These are phyloP conservation scores for Sarcocystis neurona DNA, from an alignment of 169 alveolate species.

Conservation along the genomic window DNA sequence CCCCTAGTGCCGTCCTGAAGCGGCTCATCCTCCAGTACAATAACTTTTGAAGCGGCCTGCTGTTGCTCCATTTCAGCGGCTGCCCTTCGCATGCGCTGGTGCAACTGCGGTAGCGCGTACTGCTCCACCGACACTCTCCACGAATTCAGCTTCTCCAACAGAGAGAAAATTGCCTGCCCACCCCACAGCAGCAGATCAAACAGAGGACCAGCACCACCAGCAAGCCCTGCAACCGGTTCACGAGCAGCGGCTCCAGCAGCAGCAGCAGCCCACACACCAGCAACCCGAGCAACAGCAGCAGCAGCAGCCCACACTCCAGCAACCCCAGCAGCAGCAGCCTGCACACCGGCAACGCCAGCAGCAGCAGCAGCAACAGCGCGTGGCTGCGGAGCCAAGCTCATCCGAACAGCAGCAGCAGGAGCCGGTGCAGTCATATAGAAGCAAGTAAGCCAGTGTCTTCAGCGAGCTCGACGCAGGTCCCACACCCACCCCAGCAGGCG, in stretches of 20 bases:
- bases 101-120: conserved; percentile 39
- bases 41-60: too few species aligned
- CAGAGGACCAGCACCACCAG: neutral
- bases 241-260: neutral
- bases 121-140: conserved; percentile 38
- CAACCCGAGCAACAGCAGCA: neutral
- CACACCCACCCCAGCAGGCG: too few species aligned
- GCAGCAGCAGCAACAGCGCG: too few species aligned
- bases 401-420: too few species aligned
- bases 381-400: too few species aligned
- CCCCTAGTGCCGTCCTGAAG: too few species aligned
- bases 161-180: conserved; percentile 27
- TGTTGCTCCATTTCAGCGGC: neutral
- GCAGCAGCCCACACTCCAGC: conserved; percentile 16
- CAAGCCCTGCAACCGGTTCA: neutral
- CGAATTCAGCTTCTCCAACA: conserved; percentile 30
- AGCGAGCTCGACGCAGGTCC: too few species aligned
- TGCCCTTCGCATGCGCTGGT: neutral
- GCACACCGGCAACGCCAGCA: too few species aligned
- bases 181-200: neutral
- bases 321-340: too few species aligned
- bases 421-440: too few species aligned
- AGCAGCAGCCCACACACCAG: neutral
- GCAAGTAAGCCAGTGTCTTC: too few species aligned
- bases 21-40: too few species aligned